These are phyloP conservation scores for Xylaria multiplex DNA, from an alignment of 2,329 filamentous ascomycete genomes.

Conservation along the genomic window DNA sequence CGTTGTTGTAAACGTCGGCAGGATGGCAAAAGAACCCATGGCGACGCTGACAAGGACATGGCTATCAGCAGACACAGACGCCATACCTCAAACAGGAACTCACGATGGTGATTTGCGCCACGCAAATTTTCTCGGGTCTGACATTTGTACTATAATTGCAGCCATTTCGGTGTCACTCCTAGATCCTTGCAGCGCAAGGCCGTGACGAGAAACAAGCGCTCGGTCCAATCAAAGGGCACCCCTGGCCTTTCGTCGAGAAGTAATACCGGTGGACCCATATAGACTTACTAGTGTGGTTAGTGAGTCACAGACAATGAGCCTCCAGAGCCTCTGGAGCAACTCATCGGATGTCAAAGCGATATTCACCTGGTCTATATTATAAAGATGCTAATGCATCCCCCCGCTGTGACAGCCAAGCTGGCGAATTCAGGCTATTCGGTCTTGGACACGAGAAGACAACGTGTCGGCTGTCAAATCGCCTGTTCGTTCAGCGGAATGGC, in stretches of 20 bases:
- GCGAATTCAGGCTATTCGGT: slow-evolving; percentile 9
- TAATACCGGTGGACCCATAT: slow-evolving; percentile 20
- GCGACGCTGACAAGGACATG: slow-evolving; percentile 21
- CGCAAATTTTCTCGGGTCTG: slow-evolving; percentile 38
- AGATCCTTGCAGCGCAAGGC: slow-evolving; percentile 27
- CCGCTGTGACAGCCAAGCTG: slow-evolving; percentile 5
- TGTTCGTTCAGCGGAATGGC: neutral
- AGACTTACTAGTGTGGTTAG: slow-evolving; percentile 13
- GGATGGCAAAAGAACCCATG: slow-evolving; percentile 1
- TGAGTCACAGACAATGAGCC: slow-evolving; percentile 26
- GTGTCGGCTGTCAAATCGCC: slow-evolving; percentile 24
- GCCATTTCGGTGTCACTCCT: slow-evolving; percentile 13
- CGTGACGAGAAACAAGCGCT: slow-evolving; percentile 24
- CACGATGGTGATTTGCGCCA: slow-evolving; percentile 21
- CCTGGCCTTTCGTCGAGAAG: neutral
- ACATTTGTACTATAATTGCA: slow-evolving; percentile 35
- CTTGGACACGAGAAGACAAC: neutral
- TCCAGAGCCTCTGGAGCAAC: neutral
- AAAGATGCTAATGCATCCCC: slow-evolving; percentile 6
- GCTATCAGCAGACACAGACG: slow-evolving; percentile 14
- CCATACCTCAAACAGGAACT: slow-evolving; percentile 18
- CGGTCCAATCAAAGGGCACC: slow-evolving; percentile 24
- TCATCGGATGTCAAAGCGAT: slow-evolving; percentile 5
- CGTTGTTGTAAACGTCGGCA: neutral
- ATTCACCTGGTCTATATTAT: slow-evolving; percentile 1